phyloP scores from a whole-genome alignment of 2,329 filamentous ascomycete genomes.

The Pseudogymnoascus sp. region DNA sequence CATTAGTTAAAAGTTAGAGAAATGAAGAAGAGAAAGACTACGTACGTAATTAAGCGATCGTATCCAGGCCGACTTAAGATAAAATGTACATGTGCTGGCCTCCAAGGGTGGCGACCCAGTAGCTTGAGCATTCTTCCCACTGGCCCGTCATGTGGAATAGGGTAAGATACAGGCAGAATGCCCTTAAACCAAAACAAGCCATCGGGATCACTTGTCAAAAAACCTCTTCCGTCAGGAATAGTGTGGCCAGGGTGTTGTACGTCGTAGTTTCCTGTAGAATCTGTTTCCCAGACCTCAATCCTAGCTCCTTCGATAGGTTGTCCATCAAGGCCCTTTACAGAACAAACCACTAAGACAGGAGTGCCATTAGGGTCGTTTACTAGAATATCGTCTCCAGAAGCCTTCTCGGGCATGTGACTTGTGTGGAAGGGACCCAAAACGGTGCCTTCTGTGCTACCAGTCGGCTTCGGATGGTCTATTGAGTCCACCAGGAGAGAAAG shows the following conservation, averaged over 20 bases:
- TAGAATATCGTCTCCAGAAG: slow-evolving; percentile 53
- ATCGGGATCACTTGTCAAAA: slow-evolving; percentile 60
- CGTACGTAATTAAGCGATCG: too few relatives aligned
- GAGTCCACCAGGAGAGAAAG: slow-evolving; percentile 72
- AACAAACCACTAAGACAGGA: slow-evolving; percentile 64
- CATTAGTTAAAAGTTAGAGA: too few relatives aligned
- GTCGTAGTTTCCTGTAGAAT: slow-evolving; percentile 72
- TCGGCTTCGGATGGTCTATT: slow-evolving; percentile 75
- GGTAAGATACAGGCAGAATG: slow-evolving; percentile 76
- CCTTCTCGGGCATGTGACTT: slow-evolving; percentile 56
- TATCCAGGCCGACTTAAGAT: too few relatives aligned
- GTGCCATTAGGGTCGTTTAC: slow-evolving; percentile 61
- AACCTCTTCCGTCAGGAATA: slow-evolving; percentile 65
- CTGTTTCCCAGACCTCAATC: slow-evolving; percentile 80
- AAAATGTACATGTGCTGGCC: slow-evolving; percentile 76
- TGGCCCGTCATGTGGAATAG: slow-evolving; percentile 75
- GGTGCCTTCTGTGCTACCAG: slow-evolving; percentile 63
- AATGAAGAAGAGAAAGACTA: too few relatives aligned
- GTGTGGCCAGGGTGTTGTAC: slow-evolving; percentile 62
- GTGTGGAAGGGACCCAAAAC: slow-evolving; percentile 79
- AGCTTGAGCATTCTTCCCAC: slow-evolving; percentile 62
- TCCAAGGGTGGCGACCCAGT: slow-evolving; percentile 66
- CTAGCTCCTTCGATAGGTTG: slow-evolving; percentile 57
- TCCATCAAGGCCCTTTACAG: slow-evolving; percentile 55
- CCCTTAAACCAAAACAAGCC: slow-evolving; percentile 80